phyloP scores from a whole-genome alignment of 2,329 filamentous ascomycete species.

The Claviceps purpurea region DNA sequence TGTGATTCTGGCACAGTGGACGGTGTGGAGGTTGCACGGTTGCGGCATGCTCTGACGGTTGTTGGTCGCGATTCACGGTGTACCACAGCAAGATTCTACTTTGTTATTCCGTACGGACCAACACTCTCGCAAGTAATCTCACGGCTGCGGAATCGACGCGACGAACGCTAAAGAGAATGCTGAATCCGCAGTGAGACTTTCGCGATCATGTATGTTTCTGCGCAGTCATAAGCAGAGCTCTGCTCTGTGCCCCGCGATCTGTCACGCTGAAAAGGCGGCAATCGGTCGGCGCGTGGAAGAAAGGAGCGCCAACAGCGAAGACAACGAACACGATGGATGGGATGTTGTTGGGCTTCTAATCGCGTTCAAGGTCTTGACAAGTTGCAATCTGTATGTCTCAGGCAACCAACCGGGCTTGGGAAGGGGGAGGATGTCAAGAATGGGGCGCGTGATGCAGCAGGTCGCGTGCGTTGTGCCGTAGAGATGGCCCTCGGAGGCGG shows the following conservation, averaged over 20 bases:
- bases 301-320: too few species aligned
- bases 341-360: not conserved
- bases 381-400: not conserved
- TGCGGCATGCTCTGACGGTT: conserved; percentile 3
- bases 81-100: not conserved
- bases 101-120: not conserved
- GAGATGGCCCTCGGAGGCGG: not conserved
- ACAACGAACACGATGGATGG: not conserved
- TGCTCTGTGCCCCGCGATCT: not conserved
- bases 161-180: not conserved
- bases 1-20: not conserved
- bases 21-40: not conserved
- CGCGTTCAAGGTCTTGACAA: not conserved
- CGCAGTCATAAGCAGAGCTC: not conserved
- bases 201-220: not conserved
- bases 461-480: not conserved
- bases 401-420: not conserved
- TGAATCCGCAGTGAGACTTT: not conserved
- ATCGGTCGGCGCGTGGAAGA: not conserved
- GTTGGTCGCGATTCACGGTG: not conserved
- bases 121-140: not conserved
- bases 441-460: not conserved
- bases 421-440: not conserved
- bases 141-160: not conserved
- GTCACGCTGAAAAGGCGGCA: not conserved